Evolutionary conservation across 139 green algal genomes (phyloP).

Genomic region (Chlorella sp.): DNA sequence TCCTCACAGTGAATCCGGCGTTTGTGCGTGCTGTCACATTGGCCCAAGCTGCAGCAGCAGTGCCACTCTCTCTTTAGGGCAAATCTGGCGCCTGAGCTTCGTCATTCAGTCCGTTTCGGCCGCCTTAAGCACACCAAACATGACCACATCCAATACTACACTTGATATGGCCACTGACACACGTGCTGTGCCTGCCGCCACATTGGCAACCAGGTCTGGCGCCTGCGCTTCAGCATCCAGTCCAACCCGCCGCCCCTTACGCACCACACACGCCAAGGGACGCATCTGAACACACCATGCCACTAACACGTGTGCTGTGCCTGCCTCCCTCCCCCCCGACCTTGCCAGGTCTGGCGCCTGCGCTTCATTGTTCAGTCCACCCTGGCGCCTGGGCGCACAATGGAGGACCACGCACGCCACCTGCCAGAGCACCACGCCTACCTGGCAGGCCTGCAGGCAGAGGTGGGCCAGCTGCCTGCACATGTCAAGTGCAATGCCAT

Average conservation of each 20-base stretch:
- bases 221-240: not conserved
- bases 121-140: no score
- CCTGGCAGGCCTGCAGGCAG: not conserved
- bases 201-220: no score
- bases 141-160: no score
- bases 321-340: not conserved
- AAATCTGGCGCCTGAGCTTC: no score
- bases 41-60: not conserved
- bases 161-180: no score
- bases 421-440: conserved; percentile 14
- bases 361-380: conserved; percentile 3
- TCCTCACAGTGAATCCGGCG: not conserved
- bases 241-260: not conserved
- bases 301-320: not conserved
- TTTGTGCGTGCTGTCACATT: not conserved
- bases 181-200: no score
- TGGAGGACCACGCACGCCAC: conserved; percentile 10
- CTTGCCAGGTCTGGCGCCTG: not conserved
- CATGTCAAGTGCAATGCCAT: no score
- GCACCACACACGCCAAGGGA: no score
- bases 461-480: not conserved
- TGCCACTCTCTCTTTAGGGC: no score
- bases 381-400: conserved; percentile 7
- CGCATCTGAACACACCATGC: no score
- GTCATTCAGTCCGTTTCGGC: no score